Percentiles rank a stretch among this genome's conserved stretches.
Evolutionary conservation across 768 basidiomycete species (phyloP).

Genomic region (Xerocomus potaroensis): DNA sequence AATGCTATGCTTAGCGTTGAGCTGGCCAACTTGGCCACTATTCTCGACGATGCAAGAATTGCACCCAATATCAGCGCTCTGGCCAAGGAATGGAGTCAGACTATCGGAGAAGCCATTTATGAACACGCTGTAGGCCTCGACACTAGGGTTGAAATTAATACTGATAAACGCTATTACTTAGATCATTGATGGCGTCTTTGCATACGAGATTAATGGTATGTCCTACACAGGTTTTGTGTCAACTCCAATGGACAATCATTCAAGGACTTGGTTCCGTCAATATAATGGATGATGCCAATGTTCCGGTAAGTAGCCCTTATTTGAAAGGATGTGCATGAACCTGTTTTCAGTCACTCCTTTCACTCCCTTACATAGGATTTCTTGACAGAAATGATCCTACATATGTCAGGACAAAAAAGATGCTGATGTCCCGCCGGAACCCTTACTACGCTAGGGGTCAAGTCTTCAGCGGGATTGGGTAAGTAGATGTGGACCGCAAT

Average conservation of each 20-base stretch:
- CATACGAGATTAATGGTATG: constrained; percentile 72
- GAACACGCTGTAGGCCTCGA: constrained; percentile 45
- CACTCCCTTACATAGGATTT: constrained; percentile 77
- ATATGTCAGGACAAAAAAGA: constrained; percentile 61
- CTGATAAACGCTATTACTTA: constrained; percentile 21
- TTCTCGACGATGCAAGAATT: constrained; percentile 50
- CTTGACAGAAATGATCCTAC: constrained; percentile 53
- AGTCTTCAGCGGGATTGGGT: constrained; percentile 69
- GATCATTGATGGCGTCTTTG: constrained; percentile 64
- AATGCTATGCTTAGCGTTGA: constrained; percentile 84
- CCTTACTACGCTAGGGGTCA: constrained; percentile 66
- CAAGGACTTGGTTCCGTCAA: constrained; percentile 65
- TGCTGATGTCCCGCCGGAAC: constrained; percentile 58
- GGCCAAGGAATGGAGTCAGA: constrained; percentile 55
- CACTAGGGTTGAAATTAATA: background rate
- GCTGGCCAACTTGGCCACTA: constrained; percentile 51
- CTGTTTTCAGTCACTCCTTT: constrained; percentile 61
- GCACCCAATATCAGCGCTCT: constrained; percentile 47
- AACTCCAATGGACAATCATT: background rate
- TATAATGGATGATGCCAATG: constrained; percentile 85
- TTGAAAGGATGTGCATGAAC: background rate
- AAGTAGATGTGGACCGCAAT: too few species aligned
- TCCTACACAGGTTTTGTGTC: background rate
- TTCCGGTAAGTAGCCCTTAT: constrained; percentile 50
- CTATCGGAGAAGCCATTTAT: constrained; percentile 60